phyloP scores from a whole-genome alignment of 1,284 basidiomycete species.

The Violaceomyces palustris region DNA sequence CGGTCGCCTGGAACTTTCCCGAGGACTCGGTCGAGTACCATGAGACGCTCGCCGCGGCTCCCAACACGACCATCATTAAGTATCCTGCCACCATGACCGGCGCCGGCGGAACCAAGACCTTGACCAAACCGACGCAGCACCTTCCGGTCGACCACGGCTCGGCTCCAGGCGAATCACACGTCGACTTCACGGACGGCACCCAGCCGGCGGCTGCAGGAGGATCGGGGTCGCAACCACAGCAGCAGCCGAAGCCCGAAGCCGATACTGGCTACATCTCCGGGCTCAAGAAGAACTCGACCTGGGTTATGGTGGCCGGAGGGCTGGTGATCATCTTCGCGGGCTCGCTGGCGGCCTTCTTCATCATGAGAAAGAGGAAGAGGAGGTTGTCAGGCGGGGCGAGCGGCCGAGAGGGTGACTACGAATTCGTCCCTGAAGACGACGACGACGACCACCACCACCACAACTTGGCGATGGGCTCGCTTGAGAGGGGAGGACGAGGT shows the following conservation, averaged over 20 bases:
- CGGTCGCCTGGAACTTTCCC: slow-evolving; percentile 54
- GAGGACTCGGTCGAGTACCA: slow-evolving; percentile 38
- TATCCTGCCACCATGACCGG: slow-evolving; percentile 45
- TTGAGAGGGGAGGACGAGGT: slow-evolving; percentile 24
- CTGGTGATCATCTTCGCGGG: slow-evolving; percentile 66
- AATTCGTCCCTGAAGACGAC: slow-evolving; percentile 64
- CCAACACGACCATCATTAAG: slow-evolving; percentile 36
- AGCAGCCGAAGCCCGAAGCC: no score
- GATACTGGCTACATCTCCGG: slow-evolving; percentile 84
- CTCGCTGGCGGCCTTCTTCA: slow-evolving; percentile 61
- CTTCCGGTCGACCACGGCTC: slow-evolving; percentile 77
- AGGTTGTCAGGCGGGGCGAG: slow-evolving; percentile 34
- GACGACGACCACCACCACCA: no score
- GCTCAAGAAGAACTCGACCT: slow-evolving; percentile 70
- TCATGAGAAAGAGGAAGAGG: slow-evolving; percentile 61
- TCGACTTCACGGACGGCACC: slow-evolving; percentile 50
- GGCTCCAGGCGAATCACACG: slow-evolving; percentile 50
- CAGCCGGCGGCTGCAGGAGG: slow-evolving; percentile 35
- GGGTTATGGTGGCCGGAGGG: slow-evolving; percentile 74
- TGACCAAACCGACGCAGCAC: slow-evolving; percentile 73
- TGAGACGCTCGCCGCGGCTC: slow-evolving; percentile 59
- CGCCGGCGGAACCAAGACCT: slow-evolving; percentile 5
- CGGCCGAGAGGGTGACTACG: slow-evolving; percentile 59
- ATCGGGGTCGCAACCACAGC: slow-evolving; percentile 39
- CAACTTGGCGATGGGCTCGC: slow-evolving; percentile 42